Evolutionary conservation across 257 asterid genomes (phyloP), one percentile per base, ranked within the genome.

Genomic region (Gentiana dahurica): DNA sequence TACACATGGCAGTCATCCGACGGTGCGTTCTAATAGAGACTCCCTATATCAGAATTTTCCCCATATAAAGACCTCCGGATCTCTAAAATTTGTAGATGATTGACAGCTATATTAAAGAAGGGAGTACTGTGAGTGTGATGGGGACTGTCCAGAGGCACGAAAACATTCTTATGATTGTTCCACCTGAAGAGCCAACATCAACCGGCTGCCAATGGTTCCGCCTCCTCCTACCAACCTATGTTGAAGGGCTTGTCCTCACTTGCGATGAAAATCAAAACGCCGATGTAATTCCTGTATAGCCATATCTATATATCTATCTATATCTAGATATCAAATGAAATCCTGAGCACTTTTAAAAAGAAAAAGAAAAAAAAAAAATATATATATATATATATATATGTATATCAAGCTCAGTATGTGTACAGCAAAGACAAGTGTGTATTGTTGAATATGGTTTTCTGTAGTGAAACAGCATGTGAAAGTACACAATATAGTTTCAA

Each of bases 101-200:
- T 68, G 36, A 57, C 76, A 82, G 91, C n/a, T 71, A 61, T 56
- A 75, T 82, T 51, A 77, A 77, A 65, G 91, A 82, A 73, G 91
- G 91, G 51, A 73, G 79, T 62, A 75, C 79, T 0, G 84, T 75
- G 8, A 82, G 85, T 64, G 77, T 82, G 15, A 77, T 79, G 85
- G 91, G 91, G 2, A 69, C 68, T 39, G 84, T 82, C 4, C 68
- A 70, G 4, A 69, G 73, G 62, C 78, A 77, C 46, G 91, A 77
- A 5, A 82, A 75, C 12, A 77, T 79, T 53, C 66, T 79, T 10
- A 82, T 77, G 87, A 82, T 82, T 46, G 79, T 82, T 58, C 84
- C 91, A 5, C 82, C 91, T 1, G 12, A 70, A 8, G 84, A 79
- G n/a, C 76, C 75, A 11, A 37, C 73, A 36, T 74, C 84, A 47